phyloP scores from a whole-genome alignment of 371 early-diverging fungal genomes.

The Coemansia sp. region DNA sequence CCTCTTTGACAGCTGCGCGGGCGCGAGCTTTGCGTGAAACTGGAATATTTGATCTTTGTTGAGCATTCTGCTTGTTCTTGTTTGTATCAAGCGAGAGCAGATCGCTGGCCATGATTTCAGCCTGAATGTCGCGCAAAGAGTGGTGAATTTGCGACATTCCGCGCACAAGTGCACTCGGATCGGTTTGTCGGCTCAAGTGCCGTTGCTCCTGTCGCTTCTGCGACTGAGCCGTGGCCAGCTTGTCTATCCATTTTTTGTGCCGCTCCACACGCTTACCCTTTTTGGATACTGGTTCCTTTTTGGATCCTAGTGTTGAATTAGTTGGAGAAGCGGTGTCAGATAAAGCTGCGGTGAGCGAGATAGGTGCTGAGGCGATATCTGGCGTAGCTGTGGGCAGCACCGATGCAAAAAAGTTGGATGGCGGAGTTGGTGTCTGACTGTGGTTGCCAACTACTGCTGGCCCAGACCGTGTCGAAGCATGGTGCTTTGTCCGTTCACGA shows the following conservation, averaged over 20 bases:
- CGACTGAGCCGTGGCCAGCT: constrained; percentile 19
- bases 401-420: background rate
- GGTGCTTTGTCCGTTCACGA: constrained; percentile 32
- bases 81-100: background rate
- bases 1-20: constrained; percentile 30
- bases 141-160: constrained; percentile 26
- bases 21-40: constrained; percentile 32
- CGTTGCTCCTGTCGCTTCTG: constrained; percentile 11
- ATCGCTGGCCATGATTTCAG: constrained; percentile 16
- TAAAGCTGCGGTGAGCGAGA: constrained; percentile 2
- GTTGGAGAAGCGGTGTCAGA: too few species aligned
- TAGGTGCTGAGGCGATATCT: constrained; percentile 31
- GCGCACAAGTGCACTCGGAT: constrained; percentile 36
- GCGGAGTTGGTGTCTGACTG: background rate
- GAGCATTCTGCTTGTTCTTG: background rate
- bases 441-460: background rate
- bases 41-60: background rate
- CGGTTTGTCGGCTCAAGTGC: constrained; percentile 13
- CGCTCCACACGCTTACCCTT: constrained; percentile 31
- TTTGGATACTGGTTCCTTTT: constrained; percentile 5
- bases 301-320: too few species aligned
- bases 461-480: constrained; percentile 6
- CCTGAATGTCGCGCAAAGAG: constrained; percentile 28
- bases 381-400: background rate
- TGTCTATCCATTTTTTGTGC: constrained; percentile 38